phyloP scores from a whole-genome alignment of 192 early-diverging fungal species.

The Backusella psychrophila region DNA sequence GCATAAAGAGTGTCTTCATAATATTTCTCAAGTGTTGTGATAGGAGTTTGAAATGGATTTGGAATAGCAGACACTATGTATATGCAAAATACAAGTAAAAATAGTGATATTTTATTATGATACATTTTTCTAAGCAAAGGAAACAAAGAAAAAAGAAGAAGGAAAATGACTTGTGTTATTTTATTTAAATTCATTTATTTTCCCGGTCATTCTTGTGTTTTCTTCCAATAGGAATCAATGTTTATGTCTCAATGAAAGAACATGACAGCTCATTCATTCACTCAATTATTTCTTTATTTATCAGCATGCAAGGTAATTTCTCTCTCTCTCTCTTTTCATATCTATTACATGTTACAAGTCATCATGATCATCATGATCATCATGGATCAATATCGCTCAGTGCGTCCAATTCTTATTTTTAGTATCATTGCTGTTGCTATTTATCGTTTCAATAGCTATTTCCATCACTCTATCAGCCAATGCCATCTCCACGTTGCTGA shows the following conservation, averaged over 20 bases:
- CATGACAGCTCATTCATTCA: not conserved
- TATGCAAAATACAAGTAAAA: not conserved
- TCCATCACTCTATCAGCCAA: not conserved
- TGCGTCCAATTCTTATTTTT: no score
- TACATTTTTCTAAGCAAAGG: not conserved
- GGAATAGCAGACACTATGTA: not conserved
- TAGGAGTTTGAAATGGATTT: not conserved
- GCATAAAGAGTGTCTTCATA: not conserved
- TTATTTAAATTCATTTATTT: not conserved
- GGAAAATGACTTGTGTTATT: not conserved
- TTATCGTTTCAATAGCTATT: not conserved
- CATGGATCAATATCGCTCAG: no score
- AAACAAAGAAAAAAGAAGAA: not conserved
- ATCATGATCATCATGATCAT: no score
- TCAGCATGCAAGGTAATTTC: no score
- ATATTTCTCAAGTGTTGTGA: not conserved
- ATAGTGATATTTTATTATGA: not conserved
- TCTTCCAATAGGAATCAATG: not conserved
- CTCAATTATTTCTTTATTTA: not conserved
- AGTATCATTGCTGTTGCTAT: not conserved
- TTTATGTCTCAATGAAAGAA: not conserved
- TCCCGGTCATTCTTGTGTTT: not conserved
- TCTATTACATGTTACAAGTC: no score
- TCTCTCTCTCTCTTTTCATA: no score
- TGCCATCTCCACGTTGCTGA: not conserved